phyloP scores from a whole-genome alignment of 2,329 filamentous ascomycete species.

The Curvularia lunata region DNA sequence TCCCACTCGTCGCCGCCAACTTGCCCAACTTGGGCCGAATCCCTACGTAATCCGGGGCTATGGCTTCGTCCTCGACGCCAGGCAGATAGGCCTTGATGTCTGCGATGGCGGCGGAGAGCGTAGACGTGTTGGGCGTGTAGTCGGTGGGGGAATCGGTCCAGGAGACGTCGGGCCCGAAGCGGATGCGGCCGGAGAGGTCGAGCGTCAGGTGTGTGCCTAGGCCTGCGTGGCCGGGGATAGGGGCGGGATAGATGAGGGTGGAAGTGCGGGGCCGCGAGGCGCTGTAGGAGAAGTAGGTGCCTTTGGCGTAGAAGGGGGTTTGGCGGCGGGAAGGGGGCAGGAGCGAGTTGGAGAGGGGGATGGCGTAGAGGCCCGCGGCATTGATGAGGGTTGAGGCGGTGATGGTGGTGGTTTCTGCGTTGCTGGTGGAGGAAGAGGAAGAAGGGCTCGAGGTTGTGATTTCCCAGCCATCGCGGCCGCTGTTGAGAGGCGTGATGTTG shows the following conservation, averaged over 20 bases:
- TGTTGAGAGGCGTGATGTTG: slow-evolving; percentile 60
- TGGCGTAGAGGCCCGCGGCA: slow-evolving; percentile 80
- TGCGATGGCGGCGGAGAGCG: slow-evolving; percentile 69
- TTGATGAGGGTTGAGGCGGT: slow-evolving; percentile 82
- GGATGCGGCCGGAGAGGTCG: slow-evolving; percentile 81
- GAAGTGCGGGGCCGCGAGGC: slow-evolving; percentile 67
- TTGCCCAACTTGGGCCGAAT: slow-evolving; percentile 83
- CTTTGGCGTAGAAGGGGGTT: slow-evolving; percentile 84
- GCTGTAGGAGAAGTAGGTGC: slow-evolving; percentile 89
- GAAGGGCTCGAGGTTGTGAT: slow-evolving; percentile 58
- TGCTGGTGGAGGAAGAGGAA: slow-evolving; percentile 20
- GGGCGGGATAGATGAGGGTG: slow-evolving; percentile 87
- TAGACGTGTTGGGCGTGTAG: slow-evolving; percentile 68
- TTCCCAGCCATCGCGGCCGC: slow-evolving; percentile 70
- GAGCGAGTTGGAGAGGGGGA: slow-evolving; percentile 81
- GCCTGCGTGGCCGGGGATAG: slow-evolving; percentile 79
- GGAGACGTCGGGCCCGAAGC: slow-evolving; percentile 94
- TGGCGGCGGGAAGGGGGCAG: slow-evolving; percentile 63
- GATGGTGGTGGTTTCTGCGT: slow-evolving; percentile 59
- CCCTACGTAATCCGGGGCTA: slow-evolving; percentile 86
- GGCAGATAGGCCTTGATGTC: slow-evolving; percentile 85
- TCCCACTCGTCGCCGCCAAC: slow-evolving; percentile 65
- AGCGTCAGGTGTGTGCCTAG: slow-evolving; percentile 93
- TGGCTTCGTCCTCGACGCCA: slow-evolving; percentile 66
- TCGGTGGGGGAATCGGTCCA: slow-evolving; percentile 79